These are phyloP conservation scores for Cyanidium caldarium DNA, from an alignment of 23 red algal genomes.

Conservation along the genomic window DNA sequence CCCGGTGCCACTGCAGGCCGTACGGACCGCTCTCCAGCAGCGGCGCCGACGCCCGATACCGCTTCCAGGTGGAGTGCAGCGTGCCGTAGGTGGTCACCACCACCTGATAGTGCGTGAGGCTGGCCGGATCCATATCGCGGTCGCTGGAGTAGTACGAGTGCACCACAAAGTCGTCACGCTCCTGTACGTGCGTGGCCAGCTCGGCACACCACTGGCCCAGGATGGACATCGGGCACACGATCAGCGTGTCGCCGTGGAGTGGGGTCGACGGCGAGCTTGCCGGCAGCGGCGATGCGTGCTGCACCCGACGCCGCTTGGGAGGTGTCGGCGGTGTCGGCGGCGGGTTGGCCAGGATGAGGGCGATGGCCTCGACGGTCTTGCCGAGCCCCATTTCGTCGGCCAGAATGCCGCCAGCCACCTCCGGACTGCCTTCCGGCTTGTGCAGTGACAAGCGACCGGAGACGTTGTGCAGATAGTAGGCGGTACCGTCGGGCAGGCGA, in stretches of 20 bases:
- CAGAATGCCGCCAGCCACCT: slow-evolving; percentile 38
- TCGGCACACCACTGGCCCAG: slow-evolving; percentile 14
- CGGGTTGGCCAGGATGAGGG: slow-evolving; percentile 22
- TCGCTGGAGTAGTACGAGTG: background rate
- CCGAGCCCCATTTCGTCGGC: slow-evolving; percentile 93
- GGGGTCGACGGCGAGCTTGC: background rate
- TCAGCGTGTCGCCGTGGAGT: background rate
- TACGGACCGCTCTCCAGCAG: background rate
- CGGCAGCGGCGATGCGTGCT: background rate
- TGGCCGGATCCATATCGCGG: background rate
- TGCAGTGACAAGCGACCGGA: background rate
- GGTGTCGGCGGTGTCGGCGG: background rate
- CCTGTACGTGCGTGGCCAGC: slow-evolving; percentile 2
- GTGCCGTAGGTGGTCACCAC: slow-evolving; percentile 38
- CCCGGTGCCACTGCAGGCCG: background rate
- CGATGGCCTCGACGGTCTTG: slow-evolving; percentile 69
- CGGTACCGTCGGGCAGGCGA: background rate
- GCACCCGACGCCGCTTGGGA: background rate
- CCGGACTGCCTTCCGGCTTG: background rate
- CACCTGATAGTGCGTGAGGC: slow-evolving; percentile 9
- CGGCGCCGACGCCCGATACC: background rate
- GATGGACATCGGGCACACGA: slow-evolving; percentile 10
- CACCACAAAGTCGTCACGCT: background rate
- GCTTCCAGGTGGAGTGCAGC: slow-evolving; percentile 2
- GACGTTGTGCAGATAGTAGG: background rate